Evolutionary conservation across 169 alveolate genomes (phyloP), one percentile per base, ranked within the genome.

Genomic region (Cryptosporidium andersoni): DNA sequence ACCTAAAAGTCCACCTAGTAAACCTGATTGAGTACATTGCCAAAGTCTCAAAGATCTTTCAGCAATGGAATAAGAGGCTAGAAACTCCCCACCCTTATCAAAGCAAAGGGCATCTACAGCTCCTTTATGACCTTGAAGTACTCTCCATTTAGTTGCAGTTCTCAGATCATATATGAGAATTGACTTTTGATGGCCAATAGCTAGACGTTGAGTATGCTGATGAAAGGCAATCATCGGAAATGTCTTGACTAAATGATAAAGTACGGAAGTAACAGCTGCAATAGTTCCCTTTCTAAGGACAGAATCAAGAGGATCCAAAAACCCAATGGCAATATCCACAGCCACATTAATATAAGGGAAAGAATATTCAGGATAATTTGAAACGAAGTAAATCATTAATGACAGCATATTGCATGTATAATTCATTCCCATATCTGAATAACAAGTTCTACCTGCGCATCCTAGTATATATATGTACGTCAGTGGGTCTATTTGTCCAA

Each of bases 141-240:
- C 82, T 56, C 89, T 64, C 88, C 94, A 91, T 68, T 88, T 91
- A 40, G 94, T 91, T 45, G 94, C 94, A 5, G 93, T 89, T 40
- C 94, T 88, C 9, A 91, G 82, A 88, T 91, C 94, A 64, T 91
- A 91, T n/a, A 91, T 89, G 40, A 91, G 67, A 40, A 91, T 88
- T 2, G 94, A 89, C 4, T 62, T 39, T 37, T 65, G 82, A 45
- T 56, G 51, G 11, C 94, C 94, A 62, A 91, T 91, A 16, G 94
- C 94, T 53, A 91, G 88, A 48, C 94, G 66, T 82, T 91, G 94
- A 12, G 93, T 91, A 56, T 91, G 80, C 82, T 91, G 94, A 66
- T 91, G 91, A 65, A 91, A 91, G 53, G 91, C 88, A 34, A 90
- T 92, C 93, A 89, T 91, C 9, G 94, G 94, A 51, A 91, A 80